Base-by-base conservation (phyloP, 2,329 filamentous ascomycete genomes). In the Cladosporium sp. region DNA sequence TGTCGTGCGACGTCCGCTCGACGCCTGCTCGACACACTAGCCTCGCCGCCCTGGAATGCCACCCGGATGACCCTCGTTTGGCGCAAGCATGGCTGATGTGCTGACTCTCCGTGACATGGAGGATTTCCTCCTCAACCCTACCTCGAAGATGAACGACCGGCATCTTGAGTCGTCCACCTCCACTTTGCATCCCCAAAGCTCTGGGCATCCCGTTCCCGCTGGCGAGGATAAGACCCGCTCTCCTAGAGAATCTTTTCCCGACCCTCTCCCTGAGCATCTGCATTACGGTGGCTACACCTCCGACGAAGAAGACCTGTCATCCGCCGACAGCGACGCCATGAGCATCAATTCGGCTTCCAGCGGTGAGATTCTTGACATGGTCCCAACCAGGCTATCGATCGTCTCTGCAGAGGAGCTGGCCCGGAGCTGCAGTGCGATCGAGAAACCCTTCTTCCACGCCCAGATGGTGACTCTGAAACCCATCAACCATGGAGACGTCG, bases 281-380 rank as follows among this genome's bases (percentile, higher is more conserved):
- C 35, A 42, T 37, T 46, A 35, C 32, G 35, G 22, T 46, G 43
- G 43, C 43, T 53, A 53, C 43, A 18, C 44, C 13, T 53, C 50
- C 16, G 50, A 53, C 50, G 43, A 53, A 34, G 50, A 53, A 14
- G 50, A 14, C 22, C 37, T 53, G 5, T 53, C 50, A 28, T 41
- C 35, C 38, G 42, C 19, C 35, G 50, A 53, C 31, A 53, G 50
- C 50, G 50, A 53, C 38, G 42, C 43, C 6, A 38, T 42, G 35
- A 53, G 50, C 37, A 53, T 53, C 37, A 18, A 14, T 18, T 53
- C 50, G n/a, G 14, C 50, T 9, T 53, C 50, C 5, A 53, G 50
- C 37, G 50, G 50, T 31, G 50, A 53, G 28, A 53, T 53, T 35
- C 37, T 46, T 40, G 43, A 53, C 19, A 43, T 50, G 38, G 42